Conservation (phyloP, 148 eudicot genomes). For the Rhododendron kiyosumense region DNA sequence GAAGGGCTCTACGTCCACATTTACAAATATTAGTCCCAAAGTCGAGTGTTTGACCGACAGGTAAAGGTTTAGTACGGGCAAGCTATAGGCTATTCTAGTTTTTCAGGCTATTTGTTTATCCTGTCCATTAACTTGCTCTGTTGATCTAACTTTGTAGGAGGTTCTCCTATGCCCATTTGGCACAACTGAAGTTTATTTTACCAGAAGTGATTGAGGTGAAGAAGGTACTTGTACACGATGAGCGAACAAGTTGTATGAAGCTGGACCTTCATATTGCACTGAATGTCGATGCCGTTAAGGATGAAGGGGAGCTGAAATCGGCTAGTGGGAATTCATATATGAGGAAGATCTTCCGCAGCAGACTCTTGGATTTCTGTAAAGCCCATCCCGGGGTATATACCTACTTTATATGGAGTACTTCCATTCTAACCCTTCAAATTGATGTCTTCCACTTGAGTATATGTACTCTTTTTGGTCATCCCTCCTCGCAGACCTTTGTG, state of each 20-base stretch:
- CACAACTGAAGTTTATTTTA: conserved; percentile 68
- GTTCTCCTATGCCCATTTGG: conserved; percentile 60
- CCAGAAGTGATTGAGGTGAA: conserved; percentile 62
- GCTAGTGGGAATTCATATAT: conserved; percentile 27
- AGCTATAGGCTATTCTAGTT: neutral
- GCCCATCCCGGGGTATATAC: conserved; percentile 59
- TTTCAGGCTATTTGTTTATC: neutral
- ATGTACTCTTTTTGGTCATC: neutral
- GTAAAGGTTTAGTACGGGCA: conserved; percentile 24
- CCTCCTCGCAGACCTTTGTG: neutral
- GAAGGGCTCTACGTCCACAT: conserved; percentile 39
- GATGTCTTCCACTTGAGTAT: neutral
- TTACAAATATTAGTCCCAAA: conserved; percentile 49
- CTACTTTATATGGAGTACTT: neutral
- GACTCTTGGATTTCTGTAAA: conserved; percentile 39
- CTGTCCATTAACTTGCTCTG: neutral
- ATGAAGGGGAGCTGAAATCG: conserved; percentile 27
- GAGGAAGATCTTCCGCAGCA: conserved; percentile 47
- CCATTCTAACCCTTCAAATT: neutral
- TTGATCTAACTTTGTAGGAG: conserved; percentile 41
- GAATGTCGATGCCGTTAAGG: conserved; percentile 33
- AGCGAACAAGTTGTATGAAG: conserved; percentile 61
- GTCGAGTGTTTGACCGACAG: conserved; percentile 60
- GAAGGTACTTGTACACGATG: conserved; percentile 57
- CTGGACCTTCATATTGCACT: conserved; percentile 26